A percentile compares a stretch with the other conserved stretches of the same genome.
phyloP scores from a whole-genome alignment of 768 basidiomycete genomes.

The Lactarius trivialis region DNA sequence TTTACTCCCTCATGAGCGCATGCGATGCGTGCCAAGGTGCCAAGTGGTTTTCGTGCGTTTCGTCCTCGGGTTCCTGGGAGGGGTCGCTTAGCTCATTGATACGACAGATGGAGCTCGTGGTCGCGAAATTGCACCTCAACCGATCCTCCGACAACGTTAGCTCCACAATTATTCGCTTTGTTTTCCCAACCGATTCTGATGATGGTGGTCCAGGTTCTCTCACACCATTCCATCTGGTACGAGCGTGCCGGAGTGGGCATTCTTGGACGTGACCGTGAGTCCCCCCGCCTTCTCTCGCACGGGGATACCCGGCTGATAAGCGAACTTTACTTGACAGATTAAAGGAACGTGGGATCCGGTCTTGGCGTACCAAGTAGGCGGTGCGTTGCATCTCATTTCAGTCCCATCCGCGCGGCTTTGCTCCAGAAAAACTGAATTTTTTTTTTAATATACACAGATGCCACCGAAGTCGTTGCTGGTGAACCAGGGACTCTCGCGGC shows the following conservation, averaged over 20 bases:
- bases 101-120: conserved; percentile 3
- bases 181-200: not conserved
- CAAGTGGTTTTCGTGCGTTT: conserved; percentile 21
- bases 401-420: no score
- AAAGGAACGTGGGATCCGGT: conserved; percentile 3
- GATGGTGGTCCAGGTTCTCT: conserved; percentile 1
- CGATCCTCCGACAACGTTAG: conserved; percentile 3
- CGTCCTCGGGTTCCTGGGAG: no score
- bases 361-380: conserved; percentile 1
- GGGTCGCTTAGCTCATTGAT: not conserved
- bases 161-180: not conserved
- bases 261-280: conserved; percentile 13
- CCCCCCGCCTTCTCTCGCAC: not conserved
- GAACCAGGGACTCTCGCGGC: not conserved
- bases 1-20: conserved; percentile 32
- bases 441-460: not conserved
- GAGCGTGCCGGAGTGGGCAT: conserved; percentile 11
- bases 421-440: no score
- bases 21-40: conserved; percentile 31
- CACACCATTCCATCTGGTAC: not conserved
- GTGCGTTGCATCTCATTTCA: not conserved
- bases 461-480: not conserved
- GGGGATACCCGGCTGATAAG: not conserved
- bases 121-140: not conserved
- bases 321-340: not conserved